Evolutionary conservation across 306 rosid genomes (phyloP).

Genomic region (Cyamopsis tetragonoloba): DNA sequence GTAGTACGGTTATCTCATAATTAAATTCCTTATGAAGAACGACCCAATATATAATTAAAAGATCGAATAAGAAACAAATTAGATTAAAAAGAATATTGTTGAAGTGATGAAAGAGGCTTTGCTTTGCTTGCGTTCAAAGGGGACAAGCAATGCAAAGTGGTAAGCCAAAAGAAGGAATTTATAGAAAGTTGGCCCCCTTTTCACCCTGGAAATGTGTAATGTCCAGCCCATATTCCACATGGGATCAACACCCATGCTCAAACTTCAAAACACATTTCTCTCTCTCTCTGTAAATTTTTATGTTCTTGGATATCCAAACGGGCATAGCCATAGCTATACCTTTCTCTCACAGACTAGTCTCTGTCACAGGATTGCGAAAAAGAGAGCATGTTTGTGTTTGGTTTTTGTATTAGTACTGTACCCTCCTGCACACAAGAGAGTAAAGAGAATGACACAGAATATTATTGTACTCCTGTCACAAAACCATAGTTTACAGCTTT

Average conservation of each 20-base stretch:
- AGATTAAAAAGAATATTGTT: conserved; percentile 38
- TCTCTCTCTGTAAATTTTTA: conserved; percentile 16
- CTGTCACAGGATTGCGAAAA: conserved; percentile 42
- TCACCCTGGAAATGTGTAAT: conserved; percentile 46
- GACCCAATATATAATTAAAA: too few relatives aligned
- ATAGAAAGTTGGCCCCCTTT: conserved; percentile 81
- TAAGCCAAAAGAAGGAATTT: conserved; percentile 48
- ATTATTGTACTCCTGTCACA: conserved; percentile 29
- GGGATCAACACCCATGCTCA: neutral
- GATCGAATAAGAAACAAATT: neutral
- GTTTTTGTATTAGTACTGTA: neutral
- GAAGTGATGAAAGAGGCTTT: conserved; percentile 31
- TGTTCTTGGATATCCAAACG: conserved; percentile 19
- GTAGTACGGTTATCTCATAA: too few relatives aligned
- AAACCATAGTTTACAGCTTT: conserved; percentile 17
- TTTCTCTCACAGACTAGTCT: conserved; percentile 40
- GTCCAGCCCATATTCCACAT: conserved; percentile 38
- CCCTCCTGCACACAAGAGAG: conserved; percentile 1
- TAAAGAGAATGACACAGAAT: conserved; percentile 26
- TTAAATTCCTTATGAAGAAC: too few relatives aligned
- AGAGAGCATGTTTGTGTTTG: conserved; percentile 16
- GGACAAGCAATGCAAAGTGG: conserved; percentile 68
- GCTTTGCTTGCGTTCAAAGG: conserved; percentile 46
- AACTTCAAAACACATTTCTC: neutral
- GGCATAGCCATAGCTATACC: neutral